Evolutionary conservation across 164 flowering plant genomes (phyloP).

Genomic region (Annona cherimola): DNA sequence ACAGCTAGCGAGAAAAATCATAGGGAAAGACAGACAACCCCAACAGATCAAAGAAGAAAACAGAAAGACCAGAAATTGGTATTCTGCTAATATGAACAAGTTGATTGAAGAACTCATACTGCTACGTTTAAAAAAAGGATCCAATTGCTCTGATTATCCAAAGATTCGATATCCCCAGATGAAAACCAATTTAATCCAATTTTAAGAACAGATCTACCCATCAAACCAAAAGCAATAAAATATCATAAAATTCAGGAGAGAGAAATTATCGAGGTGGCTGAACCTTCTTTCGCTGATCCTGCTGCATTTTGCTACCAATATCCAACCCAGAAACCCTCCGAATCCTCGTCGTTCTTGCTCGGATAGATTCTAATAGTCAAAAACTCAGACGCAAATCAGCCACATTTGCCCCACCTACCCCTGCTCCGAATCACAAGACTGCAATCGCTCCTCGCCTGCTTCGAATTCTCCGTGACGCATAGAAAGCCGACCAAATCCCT

Average conservation of each 20-base stretch:
- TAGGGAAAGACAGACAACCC: neutral
- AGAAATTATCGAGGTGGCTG: constrained; percentile 9
- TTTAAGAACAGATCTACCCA: neutral
- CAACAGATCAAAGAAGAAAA: neutral
- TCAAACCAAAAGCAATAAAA: neutral
- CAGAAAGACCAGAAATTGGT: neutral
- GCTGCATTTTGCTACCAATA: constrained; percentile 49
- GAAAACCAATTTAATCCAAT: neutral
- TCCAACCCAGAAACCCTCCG: constrained; percentile 10
- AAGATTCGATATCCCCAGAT: neutral
- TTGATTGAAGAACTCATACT: neutral
- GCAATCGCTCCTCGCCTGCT: constrained; percentile 44
- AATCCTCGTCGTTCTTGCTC: neutral
- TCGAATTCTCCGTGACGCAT: constrained; percentile 32
- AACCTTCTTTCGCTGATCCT: constrained; percentile 77
- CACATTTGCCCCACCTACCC: constrained; percentile 86
- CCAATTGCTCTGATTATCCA: neutral
- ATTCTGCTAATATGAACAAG: neutral
- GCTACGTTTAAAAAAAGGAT: too few species aligned
- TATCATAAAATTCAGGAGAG: neutral
- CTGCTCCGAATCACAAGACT: constrained; percentile 63
- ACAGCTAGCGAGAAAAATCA: neutral
- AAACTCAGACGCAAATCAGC: constrained; percentile 31
- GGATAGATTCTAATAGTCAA: neutral
- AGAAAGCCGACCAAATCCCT: constrained; percentile 37